phyloP scores from a whole-genome alignment of 1,139 yeast genomes.

The Schwanniomyces etchellsii region DNA sequence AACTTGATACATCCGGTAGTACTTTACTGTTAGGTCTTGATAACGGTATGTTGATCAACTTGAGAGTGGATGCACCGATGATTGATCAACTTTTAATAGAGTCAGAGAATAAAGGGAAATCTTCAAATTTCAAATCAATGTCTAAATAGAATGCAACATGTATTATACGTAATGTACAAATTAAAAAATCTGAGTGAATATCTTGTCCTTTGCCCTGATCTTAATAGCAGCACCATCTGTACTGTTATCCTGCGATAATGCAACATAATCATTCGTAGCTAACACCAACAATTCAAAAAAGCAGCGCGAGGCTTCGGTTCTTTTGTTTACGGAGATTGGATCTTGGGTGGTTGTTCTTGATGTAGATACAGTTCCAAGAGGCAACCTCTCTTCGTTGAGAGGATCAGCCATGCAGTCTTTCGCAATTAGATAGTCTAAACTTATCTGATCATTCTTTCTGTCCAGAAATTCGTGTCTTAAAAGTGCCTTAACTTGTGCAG shows the following conservation, averaged over 20 bases:
- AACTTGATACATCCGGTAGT: too few species aligned
- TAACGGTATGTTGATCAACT: too few species aligned
- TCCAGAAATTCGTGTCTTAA: slow-evolving; percentile 32
- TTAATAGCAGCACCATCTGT: slow-evolving; percentile 49
- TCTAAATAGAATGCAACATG: slow-evolving; percentile 8
- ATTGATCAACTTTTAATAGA: slow-evolving; percentile 10
- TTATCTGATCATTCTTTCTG: slow-evolving; percentile 11
- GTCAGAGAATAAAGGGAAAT: slow-evolving; percentile 8
- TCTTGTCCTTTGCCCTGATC: slow-evolving; percentile 45
- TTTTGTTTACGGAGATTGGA: too few species aligned
- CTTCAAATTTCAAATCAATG: slow-evolving; percentile 11
- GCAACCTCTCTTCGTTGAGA: slow-evolving; percentile 11
- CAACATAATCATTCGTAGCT: slow-evolving; percentile 72
- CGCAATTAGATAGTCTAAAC: slow-evolving; percentile 38
- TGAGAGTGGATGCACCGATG: too few species aligned
- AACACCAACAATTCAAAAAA: slow-evolving; percentile 81
- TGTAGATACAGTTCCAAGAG: slow-evolving; percentile 22
- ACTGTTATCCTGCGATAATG: slow-evolving; percentile 46
- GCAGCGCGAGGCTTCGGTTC: slow-evolving; percentile 63
- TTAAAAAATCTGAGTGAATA: slow-evolving; percentile 39
- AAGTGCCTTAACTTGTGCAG: slow-evolving; percentile 51
- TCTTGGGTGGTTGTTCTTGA: too few species aligned
- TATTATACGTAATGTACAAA: too few species aligned
- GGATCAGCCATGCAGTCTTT: slow-evolving; percentile 24
- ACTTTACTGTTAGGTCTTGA: too few species aligned